Evolutionary conservation across 768 basidiomycete species (phyloP).

Genomic region (Neoboletus subvelutipes): DNA sequence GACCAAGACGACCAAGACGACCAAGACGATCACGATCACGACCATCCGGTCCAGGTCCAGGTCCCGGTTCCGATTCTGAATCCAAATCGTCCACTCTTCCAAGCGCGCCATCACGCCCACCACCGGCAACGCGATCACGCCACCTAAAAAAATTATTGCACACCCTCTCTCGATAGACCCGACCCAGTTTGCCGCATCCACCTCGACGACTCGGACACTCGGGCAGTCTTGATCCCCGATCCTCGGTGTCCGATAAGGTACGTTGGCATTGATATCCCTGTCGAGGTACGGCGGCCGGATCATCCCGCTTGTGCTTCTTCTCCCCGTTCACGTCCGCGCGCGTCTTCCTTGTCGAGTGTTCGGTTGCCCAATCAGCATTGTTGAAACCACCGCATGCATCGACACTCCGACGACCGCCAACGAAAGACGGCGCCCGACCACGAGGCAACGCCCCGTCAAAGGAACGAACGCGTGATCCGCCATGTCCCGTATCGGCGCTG

Average conservation of each 20-base stretch:
- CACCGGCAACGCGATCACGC: conserved; percentile 7
- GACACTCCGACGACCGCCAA: neutral
- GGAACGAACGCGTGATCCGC: neutral
- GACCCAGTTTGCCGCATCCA: conserved; percentile 2
- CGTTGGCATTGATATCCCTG: neutral
- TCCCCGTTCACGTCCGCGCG: neutral
- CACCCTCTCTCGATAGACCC: conserved; percentile 3
- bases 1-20: neutral
- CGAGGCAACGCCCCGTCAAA: neutral
- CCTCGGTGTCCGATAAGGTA: neutral
- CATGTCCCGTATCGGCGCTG: neutral
- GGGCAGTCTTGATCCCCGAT: neutral
- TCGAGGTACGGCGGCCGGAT: conserved; percentile 19
- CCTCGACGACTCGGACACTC: neutral
- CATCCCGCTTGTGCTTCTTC: conserved; percentile 4
- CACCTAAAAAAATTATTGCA: conserved; percentile 9
- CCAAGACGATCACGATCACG: neutral
- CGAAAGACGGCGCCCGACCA: neutral
- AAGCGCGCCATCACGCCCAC: neutral
- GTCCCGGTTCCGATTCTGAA: neutral
- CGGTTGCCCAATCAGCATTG: neutral
- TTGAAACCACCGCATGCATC: neutral
- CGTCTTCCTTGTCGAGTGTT: neutral
- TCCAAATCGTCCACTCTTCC: neutral
- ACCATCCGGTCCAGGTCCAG: neutral